Evolutionary conservation across 2,329 filamentous ascomycete species (phyloP), one percentile per base, ranked within the genome.

Genomic region (Hymenotorrendiella dingleyae): DNA sequence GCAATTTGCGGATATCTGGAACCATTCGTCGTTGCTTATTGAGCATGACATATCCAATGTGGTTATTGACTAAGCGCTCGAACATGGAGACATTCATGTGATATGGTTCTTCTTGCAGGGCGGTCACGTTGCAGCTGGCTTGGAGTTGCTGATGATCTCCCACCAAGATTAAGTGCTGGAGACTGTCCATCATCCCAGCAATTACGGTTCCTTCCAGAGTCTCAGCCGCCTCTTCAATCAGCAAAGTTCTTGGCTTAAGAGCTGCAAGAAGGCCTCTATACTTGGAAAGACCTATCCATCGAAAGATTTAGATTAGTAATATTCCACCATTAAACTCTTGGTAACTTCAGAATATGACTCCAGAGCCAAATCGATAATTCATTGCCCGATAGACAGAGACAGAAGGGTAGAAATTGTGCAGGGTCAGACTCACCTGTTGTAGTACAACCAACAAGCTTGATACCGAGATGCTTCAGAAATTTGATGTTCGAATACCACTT

Each of bases 221-320:
- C 56, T 86, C 81, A 0, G 80, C 82, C 4, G 82, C 82, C 62
- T 86, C 82, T 67, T 86, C 82, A 36, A 86, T 77, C 17, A 86
- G 59, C 0, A 84, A 68, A 3, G 80, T 66, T 36, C 69, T 74
- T 1, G 82, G 80, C n/a, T 72, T 68, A 3, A 85, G 54, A 17
- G 73, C 72, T 3, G 78, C 68, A 10, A 86, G 62, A 1, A 86
- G 64, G 4, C 70, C 72, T 11, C 82, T 73, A 50, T 86, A 84
- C 53, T 86, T 86, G 58, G 77, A 80, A 11, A 86, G 59, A 4
- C 82, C n/a, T n/a, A n/a, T n/a, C n/a, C n/a, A n/a, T n/a, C n/a
- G n/a, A n/a, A n/a, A n/a, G n/a, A n/a, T n/a, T n/a, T n/a, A n/a
- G n/a, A n/a, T n/a, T n/a, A n/a, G n/a, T n/a, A n/a, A n/a, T n/a